Evolutionary conservation across 2,329 filamentous ascomycete species (phyloP).

Genomic region (Fusarium sp.): DNA sequence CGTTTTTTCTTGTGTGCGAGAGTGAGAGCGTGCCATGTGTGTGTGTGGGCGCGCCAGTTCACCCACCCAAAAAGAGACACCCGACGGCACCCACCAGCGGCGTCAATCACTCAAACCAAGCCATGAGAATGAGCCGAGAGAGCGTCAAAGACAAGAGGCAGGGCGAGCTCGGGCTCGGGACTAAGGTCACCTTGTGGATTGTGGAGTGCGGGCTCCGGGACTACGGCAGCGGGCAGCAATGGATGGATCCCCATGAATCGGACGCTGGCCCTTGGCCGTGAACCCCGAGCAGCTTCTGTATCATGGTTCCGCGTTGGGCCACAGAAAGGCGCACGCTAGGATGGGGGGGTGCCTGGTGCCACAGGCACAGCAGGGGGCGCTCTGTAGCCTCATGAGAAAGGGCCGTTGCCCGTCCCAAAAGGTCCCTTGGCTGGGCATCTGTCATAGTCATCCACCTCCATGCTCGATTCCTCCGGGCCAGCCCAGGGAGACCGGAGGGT

Average conservation of each 20-base stretch:
- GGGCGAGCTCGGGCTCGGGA: conserved; percentile 31
- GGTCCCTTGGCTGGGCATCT: conserved; percentile 43
- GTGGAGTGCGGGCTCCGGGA: conserved; percentile 44
- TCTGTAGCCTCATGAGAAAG: conserved; percentile 41
- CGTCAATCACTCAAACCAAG: conserved; percentile 29
- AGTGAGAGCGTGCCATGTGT: conserved; percentile 29
- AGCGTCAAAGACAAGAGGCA: conserved; percentile 25
- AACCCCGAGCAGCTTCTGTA: conserved; percentile 39
- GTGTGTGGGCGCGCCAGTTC: conserved; percentile 27
- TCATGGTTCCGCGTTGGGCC: conserved; percentile 40
- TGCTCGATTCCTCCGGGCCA: conserved; percentile 11
- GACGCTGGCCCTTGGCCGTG: conserved; percentile 37
- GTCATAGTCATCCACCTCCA: conserved; percentile 33
- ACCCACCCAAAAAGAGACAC: conserved; percentile 35
- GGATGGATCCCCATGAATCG: conserved; percentile 41
- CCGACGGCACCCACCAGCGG: conserved; percentile 34
- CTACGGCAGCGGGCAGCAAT: conserved; percentile 44
- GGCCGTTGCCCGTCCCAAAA: conserved; percentile 38
- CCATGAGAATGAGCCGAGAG: conserved; percentile 39
- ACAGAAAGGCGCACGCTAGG: conserved; percentile 41
- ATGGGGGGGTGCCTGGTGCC: conserved; percentile 41
- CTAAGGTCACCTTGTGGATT: conserved; percentile 37
- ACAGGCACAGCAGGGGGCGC: conserved; percentile 35
- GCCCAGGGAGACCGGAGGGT: conserved; percentile 7
- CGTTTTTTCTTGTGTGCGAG: conserved; percentile 30